phyloP scores from a whole-genome alignment of 2,329 filamentous ascomycete species.

The Grosmannia huntii region DNA sequence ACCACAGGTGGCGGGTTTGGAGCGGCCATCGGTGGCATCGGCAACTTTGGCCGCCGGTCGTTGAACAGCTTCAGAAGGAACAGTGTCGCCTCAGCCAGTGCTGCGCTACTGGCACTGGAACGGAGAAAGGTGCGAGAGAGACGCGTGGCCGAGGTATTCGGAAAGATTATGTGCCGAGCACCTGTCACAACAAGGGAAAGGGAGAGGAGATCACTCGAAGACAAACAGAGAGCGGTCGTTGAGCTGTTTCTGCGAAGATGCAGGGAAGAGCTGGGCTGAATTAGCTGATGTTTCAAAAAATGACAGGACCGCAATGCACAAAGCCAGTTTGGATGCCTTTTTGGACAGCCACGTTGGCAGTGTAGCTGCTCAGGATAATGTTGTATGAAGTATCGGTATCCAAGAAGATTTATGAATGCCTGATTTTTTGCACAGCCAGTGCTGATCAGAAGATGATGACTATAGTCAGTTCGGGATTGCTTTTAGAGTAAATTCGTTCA shows the following conservation, averaged over 20 bases:
- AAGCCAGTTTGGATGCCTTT: neutral
- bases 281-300: neutral
- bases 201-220: slow-evolving; percentile 47
- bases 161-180: slow-evolving; percentile 45
- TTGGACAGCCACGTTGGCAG: neutral
- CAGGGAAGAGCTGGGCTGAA: slow-evolving; percentile 8
- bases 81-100: neutral
- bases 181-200: slow-evolving; percentile 26
- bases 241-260: slow-evolving; percentile 49
- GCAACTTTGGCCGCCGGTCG: slow-evolving; percentile 22
- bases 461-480: neutral
- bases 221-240: slow-evolving; percentile 52
- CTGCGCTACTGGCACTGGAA: slow-evolving; percentile 25
- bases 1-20: slow-evolving; percentile 1
- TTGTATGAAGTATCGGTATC: neutral
- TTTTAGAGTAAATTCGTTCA: neutral
- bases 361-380: neutral
- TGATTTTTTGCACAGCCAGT: neutral
- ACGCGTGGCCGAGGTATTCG: slow-evolving; percentile 53
- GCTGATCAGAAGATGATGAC: neutral
- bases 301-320: neutral
- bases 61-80: slow-evolving; percentile 22
- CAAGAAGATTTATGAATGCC: neutral
- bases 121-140: slow-evolving; percentile 46
- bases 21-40: slow-evolving; percentile 11